These are phyloP conservation scores for Verticillium nubilum DNA, from an alignment of 2,329 filamentous ascomycete genomes.

Conservation along the genomic window DNA sequence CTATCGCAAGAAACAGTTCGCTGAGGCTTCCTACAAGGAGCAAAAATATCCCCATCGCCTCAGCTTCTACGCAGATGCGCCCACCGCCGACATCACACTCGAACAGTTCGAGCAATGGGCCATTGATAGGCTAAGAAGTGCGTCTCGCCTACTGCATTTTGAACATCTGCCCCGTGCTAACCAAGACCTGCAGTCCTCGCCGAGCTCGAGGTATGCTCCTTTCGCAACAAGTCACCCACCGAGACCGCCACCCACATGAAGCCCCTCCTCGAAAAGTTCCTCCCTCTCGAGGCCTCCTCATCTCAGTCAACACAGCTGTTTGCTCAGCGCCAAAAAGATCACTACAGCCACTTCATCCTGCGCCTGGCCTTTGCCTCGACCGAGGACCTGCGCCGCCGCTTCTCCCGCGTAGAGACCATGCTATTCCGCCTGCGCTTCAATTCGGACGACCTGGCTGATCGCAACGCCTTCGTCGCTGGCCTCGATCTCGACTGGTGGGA, in stretches of 20 bases:
- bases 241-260: slow-evolving; percentile 84
- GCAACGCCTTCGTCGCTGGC: slow-evolving; percentile 67
- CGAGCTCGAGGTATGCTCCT: slow-evolving; percentile 89
- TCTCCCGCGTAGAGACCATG: slow-evolving; percentile 80
- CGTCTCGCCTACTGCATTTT: slow-evolving; percentile 8
- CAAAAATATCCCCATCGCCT: slow-evolving; percentile 78
- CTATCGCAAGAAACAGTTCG: slow-evolving; percentile 82
- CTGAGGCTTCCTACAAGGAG: slow-evolving; percentile 68
- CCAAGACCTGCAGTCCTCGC: slow-evolving; percentile 57
- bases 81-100: slow-evolving; percentile 88
- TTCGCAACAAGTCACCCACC: slow-evolving; percentile 79
- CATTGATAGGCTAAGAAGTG: slow-evolving; percentile 82
- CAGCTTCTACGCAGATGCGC: slow-evolving; percentile 86
- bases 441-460: slow-evolving; percentile 69
- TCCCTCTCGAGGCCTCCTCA: slow-evolving; percentile 73
- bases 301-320: slow-evolving; percentile 54
- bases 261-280: slow-evolving; percentile 79
- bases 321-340: slow-evolving; percentile 83
- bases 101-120: slow-evolving; percentile 99
- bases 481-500: slow-evolving; percentile 91
- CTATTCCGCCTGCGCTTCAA: slow-evolving; percentile 80
- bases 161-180: background rate
- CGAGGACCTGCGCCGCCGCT: slow-evolving; percentile 82
- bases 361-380: slow-evolving; percentile 88
- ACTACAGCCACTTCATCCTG: slow-evolving; percentile 97